Base-by-base conservation (phyloP, 129 eudicot species). In the Kitagawia praeruptora region DNA sequence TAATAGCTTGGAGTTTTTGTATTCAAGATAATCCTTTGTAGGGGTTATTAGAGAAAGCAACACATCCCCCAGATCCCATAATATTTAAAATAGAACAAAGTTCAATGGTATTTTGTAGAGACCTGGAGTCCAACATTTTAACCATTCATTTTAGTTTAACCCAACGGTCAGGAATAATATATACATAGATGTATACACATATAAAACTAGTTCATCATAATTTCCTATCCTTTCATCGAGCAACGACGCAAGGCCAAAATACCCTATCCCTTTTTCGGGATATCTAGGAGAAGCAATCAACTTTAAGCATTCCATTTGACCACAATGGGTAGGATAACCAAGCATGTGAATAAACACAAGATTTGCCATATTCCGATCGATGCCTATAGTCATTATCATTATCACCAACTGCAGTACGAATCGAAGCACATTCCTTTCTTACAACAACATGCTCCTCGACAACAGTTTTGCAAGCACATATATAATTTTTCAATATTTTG, bases 301-400 rank as follows among this genome's bases (percentile, higher is more conserved):
- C 88, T 95, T 95, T 67, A 95, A 88, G 88, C 97, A 95, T 83
- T 92, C 98, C 98, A 95, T 95, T 87, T 95, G 97, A 86, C 98
- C 98, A 85, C 87, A 95, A 95, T 95, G 98, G 31, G 99, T 96
- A 19, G 99, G 99, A 80, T 96, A 96, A 71, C 99, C 99, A 78
- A 96, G 89, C 99, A 96, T 95, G 92, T 95, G 98, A 84, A 92
- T 95, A 81, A 95, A 95, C 98, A 95, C 92, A 78, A 95, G 97
- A 80, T 95, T 95, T 80, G 98, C 97, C 88, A 95, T 76, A 89
- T 95, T 91, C 48, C 97, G 93, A 82, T 95, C 97, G 93, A 82
- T 95, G 98, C 88, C 92, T 87, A 73, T 95, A 95, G 75, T 88
- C 96, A 15, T 89, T 86, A 83, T 95, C 97, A 81, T 95, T 95